phyloP scores from a whole-genome alignment of 371 early-diverging fungal species.

The Dinochytrium kinnereticum region DNA sequence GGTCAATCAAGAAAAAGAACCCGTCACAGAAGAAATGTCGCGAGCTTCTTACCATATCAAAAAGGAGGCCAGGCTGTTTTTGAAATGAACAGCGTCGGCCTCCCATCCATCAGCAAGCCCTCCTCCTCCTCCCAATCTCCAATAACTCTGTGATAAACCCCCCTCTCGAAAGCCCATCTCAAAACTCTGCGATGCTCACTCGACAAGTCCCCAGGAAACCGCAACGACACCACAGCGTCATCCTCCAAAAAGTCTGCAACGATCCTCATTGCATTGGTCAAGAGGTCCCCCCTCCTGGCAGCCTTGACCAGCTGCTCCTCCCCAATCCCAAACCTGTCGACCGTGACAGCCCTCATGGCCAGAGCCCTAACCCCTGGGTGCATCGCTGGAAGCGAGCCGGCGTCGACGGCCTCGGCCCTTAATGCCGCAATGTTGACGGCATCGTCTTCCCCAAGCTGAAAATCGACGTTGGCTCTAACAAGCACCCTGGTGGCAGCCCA shows the following conservation, averaged over 20 bases:
- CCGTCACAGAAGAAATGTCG: neutral
- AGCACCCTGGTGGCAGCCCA: neutral
- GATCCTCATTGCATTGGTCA: neutral
- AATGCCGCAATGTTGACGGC: neutral
- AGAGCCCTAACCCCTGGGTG: neutral
- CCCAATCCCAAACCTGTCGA: neutral
- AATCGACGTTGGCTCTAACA: neutral
- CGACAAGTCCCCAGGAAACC: neutral
- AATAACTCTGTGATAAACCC: constrained; percentile 2
- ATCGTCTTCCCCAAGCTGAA: neutral
- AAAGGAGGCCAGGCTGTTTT: constrained; percentile 11
- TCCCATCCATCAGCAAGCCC: neutral
- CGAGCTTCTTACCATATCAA: neutral
- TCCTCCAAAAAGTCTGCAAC: neutral
- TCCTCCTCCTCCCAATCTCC: neutral
- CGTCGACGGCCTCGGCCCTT: neutral
- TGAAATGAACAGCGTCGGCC: neutral
- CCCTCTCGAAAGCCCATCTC: constrained; percentile 7
- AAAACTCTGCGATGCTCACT: neutral
- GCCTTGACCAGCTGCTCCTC: neutral
- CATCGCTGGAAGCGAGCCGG: neutral
- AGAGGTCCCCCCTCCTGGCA: neutral
- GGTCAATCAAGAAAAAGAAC: neutral
- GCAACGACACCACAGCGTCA: neutral
- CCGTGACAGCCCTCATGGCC: neutral